phyloP scores from a whole-genome alignment of 1,284 basidiomycete species.

The Rhodotorula sp. region DNA sequence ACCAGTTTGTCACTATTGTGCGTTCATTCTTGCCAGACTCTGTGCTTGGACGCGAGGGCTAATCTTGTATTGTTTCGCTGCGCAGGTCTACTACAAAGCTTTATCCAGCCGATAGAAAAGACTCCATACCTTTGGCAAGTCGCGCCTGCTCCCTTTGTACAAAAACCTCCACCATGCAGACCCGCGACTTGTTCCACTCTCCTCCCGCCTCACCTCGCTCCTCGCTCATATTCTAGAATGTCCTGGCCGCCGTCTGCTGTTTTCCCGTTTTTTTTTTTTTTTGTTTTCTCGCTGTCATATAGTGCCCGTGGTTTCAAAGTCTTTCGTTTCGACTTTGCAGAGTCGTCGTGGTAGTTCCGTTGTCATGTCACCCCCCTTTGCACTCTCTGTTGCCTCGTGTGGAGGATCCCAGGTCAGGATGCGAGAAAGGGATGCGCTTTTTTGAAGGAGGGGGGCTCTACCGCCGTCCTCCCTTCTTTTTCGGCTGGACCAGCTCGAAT shows the following conservation, averaged over 20 bases:
- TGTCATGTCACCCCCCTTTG: not conserved
- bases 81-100: slow-evolving; percentile 40
- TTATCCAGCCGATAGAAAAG: slow-evolving; percentile 12
- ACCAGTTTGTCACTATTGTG: slow-evolving; percentile 41
- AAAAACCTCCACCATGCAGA: not conserved
- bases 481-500: slow-evolving; percentile 69
- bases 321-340: no score
- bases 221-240: not conserved
- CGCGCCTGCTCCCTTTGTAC: not conserved
- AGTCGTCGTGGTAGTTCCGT: not conserved
- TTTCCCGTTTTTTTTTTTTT: not conserved
- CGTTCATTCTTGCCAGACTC: not conserved
- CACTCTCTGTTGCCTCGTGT: not conserved
- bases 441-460: not conserved
- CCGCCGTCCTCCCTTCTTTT: slow-evolving; percentile 52
- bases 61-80: no score
- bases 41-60: not conserved
- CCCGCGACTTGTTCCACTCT: no score
- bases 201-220: no score
- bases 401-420: not conserved
- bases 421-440: no score
- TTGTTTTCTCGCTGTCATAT: not conserved
- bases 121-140: no score
- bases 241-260: not conserved
- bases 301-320: not conserved